Percentiles rank a stretch among this genome's conserved stretches.
phyloP scores from a whole-genome alignment of 1,284 basidiomycete species.

The Apiotrichum gracile region DNA sequence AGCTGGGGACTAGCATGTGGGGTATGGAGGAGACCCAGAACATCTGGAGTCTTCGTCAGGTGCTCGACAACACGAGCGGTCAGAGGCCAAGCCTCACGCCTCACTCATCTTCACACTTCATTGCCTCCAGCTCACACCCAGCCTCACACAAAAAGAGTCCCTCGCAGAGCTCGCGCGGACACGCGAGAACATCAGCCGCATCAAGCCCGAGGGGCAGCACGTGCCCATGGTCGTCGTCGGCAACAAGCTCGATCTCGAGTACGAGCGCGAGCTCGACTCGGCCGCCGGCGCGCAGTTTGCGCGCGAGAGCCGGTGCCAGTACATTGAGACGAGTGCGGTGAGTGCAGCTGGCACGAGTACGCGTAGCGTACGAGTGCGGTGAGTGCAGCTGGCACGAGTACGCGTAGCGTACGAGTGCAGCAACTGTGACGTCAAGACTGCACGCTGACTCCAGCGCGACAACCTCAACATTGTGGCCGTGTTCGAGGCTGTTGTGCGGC shows the following conservation, averaged over 20 bases:
- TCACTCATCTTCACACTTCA: no score
- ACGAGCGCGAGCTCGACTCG: conserved; percentile 26
- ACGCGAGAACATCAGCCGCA: conserved; percentile 26
- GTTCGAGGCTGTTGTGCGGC: conserved; percentile 27
- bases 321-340: conserved; percentile 38
- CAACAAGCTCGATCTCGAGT: conserved; percentile 34
- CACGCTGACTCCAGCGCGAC: conserved; percentile 12
- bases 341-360: conserved; percentile 2
- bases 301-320: conserved; percentile 19
- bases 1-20: neutral
- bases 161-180: conserved; percentile 28
- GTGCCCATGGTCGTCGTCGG: conserved; percentile 38
- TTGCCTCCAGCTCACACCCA: no score
- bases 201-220: conserved; percentile 18
- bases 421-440: conserved; percentile 11
- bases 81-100: no score
- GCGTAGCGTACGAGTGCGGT: conserved; percentile 26
- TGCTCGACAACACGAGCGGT: no score
- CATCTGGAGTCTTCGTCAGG: no score
- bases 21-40: neutral
- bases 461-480: conserved; percentile 19
- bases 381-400: conserved; percentile 3
- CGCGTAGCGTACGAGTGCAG: conserved; percentile 23
- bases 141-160: conserved; percentile 25
- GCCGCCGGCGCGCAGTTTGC: conserved; percentile 21